Evolutionary conservation across 441 rosid genomes (phyloP).

Genomic region (Melastoma candidum): DNA sequence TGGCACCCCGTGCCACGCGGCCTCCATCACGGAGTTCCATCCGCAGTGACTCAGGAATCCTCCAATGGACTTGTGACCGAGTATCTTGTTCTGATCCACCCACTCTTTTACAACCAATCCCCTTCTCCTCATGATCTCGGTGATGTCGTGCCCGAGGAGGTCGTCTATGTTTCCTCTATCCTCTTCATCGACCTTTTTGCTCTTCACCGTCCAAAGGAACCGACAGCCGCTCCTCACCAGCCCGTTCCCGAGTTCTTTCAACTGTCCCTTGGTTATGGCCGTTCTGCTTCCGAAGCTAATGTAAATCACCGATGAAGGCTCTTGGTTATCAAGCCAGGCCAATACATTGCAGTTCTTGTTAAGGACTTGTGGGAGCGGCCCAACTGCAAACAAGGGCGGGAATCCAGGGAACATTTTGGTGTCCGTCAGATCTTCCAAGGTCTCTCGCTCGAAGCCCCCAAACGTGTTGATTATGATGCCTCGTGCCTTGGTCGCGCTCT

Average conservation of each 20-base stretch:
- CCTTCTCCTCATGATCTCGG: conserved; percentile 9
- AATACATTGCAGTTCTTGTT: conserved; percentile 10
- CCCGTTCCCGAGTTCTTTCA: conserved; percentile 26
- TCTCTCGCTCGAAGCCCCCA: conserved; percentile 17
- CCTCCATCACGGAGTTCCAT: conserved; percentile 45
- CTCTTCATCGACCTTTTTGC: conserved; percentile 28
- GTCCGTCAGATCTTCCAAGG: conserved; percentile 14
- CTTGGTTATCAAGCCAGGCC: conserved; percentile 25
- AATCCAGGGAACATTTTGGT: conserved; percentile 6
- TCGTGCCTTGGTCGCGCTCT: conserved; percentile 17
- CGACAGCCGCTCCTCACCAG: conserved; percentile 19
- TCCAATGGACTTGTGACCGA: conserved; percentile 25
- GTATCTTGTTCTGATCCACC: conserved; percentile 28
- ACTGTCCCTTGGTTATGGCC: conserved; percentile 26
- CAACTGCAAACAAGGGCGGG: conserved; percentile 22
- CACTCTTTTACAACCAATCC: conserved; percentile 30
- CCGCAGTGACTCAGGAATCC: conserved; percentile 41
- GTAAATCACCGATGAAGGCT: conserved; percentile 18
- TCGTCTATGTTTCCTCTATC: conserved; percentile 16
- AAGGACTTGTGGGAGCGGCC: conserved; percentile 19
- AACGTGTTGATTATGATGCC: conserved; percentile 29
- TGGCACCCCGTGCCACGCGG: conserved; percentile 27
- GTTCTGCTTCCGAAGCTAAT: conserved; percentile 39
- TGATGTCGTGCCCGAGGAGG: conserved; percentile 18
- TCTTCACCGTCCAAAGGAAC: conserved; percentile 33